phyloP scores from a whole-genome alignment of 108 stramenopile genomes.

The Epipyxis sp. region DNA sequence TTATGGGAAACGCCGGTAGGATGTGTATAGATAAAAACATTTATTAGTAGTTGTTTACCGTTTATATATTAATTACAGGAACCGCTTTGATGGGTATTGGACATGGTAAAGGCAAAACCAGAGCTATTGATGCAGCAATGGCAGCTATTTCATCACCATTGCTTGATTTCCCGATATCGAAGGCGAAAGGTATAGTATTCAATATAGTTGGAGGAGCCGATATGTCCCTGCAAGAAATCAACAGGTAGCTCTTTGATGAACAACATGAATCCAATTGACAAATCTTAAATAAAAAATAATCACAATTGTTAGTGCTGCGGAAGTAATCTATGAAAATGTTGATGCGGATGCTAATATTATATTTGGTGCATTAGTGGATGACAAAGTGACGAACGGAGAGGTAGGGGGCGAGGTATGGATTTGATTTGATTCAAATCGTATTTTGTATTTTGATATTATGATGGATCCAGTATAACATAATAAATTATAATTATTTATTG shows the following conservation, averaged over 20 bases:
- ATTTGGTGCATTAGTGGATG: constrained; percentile 74
- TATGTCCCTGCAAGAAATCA: constrained; percentile 67
- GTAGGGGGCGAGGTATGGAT: no score
- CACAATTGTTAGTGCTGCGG: constrained; percentile 66
- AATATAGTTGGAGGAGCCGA: constrained; percentile 69
- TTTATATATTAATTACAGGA: no score
- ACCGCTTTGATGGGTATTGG: constrained; percentile 75
- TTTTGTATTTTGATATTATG: no score
- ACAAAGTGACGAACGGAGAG: constrained; percentile 36
- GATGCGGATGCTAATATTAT: constrained; percentile 77
- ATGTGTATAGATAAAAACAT: no score
- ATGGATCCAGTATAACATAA: no score
- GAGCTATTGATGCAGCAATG: constrained; percentile 64
- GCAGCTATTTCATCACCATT: constrained; percentile 67
- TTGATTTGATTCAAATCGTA: no score
- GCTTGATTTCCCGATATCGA: constrained; percentile 61
- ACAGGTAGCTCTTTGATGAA: no score
- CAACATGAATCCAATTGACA: no score
- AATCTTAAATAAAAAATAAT: no score
- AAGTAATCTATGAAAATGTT: constrained; percentile 75
- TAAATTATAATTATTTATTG: no score
- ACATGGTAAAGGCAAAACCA: constrained; percentile 63
- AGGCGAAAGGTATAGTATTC: constrained; percentile 66
- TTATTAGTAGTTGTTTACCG: no score
- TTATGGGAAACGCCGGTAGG: constrained; percentile 68